Evolutionary conservation across 2,329 filamentous ascomycete genomes (phyloP).

Genomic region (Ascochyta clinopodiicola): DNA sequence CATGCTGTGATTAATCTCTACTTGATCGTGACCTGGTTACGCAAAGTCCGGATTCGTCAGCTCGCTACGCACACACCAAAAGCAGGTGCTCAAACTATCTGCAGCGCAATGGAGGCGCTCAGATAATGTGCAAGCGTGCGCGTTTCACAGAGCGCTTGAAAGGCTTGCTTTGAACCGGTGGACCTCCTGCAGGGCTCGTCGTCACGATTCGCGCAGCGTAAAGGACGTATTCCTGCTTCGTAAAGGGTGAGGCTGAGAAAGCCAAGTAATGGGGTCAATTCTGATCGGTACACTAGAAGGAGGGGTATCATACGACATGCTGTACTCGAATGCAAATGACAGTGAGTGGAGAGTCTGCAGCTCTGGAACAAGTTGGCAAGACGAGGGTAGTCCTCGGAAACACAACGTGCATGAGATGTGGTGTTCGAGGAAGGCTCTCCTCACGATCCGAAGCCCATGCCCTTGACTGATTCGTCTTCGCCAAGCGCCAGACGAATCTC

Average conservation of each 20-base stretch:
- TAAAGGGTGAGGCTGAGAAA: not conserved
- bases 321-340: slow-evolving; percentile 1
- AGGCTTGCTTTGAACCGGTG: not conserved
- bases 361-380: not conserved
- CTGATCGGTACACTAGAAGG: slow-evolving; percentile 10
- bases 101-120: not conserved
- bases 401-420: not conserved
- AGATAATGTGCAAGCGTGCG: slow-evolving; percentile 2
- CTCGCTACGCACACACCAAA: not conserved
- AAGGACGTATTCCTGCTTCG: not conserved
- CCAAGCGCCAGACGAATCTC: slow-evolving; percentile 87
- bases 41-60: not conserved
- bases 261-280: not conserved
- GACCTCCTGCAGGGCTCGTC: not conserved
- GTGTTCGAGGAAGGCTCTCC: not conserved
- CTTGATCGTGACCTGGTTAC: not conserved
- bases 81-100: not conserved
- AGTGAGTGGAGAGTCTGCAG: slow-evolving; percentile 2
- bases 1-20: not conserved
- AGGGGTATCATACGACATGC: slow-evolving; percentile 16
- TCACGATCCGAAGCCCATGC: slow-evolving; percentile 62
- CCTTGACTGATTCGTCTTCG: slow-evolving; percentile 86
- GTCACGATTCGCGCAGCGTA: slow-evolving; percentile 3
- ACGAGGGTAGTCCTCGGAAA: not conserved
- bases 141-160: not conserved